Evolutionary conservation across 192 early-diverging fungal species (phyloP).

Genomic region (Coemansia sp.): DNA sequence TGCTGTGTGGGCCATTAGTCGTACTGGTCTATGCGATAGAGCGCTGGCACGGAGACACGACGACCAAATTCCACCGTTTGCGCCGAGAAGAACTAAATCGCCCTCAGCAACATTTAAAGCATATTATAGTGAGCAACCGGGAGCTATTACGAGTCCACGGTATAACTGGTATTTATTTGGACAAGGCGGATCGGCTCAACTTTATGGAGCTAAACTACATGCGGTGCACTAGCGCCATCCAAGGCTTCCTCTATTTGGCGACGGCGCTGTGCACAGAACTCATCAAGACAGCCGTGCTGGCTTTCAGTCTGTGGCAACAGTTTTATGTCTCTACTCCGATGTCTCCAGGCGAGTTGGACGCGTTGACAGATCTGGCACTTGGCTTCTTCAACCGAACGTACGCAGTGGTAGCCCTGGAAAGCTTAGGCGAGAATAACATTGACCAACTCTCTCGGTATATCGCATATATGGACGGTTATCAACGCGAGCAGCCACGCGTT

Average conservation of each 20-base stretch:
- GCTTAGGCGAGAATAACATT: not conserved
- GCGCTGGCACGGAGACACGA: not conserved
- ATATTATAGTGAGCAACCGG: no score
- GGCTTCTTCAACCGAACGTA: not conserved
- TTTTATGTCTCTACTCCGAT: not conserved
- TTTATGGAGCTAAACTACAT: not conserved
- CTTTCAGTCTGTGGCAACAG: not conserved
- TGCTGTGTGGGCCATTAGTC: slow-evolving; percentile 9
- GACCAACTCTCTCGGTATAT: not conserved
- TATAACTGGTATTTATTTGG: not conserved
- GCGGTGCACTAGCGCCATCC: not conserved
- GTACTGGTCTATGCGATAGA: not conserved
- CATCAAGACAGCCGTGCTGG: not conserved
- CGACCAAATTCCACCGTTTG: not conserved
- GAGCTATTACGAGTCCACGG: slow-evolving; percentile 17
- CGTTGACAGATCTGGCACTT: not conserved
- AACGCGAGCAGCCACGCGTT: slow-evolving; percentile 64
- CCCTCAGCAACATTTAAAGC: not conserved
- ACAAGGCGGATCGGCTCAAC: not conserved
- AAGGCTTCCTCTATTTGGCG: not conserved
- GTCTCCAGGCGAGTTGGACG: slow-evolving; percentile 15
- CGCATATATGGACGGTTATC: not conserved
- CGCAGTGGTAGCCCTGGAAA: not conserved
- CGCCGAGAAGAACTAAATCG: not conserved
- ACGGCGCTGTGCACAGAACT: not conserved